Evolutionary conservation across 257 asterid genomes (phyloP), one percentile per base, ranked within the genome.

Genomic region (Datura wrightii): DNA sequence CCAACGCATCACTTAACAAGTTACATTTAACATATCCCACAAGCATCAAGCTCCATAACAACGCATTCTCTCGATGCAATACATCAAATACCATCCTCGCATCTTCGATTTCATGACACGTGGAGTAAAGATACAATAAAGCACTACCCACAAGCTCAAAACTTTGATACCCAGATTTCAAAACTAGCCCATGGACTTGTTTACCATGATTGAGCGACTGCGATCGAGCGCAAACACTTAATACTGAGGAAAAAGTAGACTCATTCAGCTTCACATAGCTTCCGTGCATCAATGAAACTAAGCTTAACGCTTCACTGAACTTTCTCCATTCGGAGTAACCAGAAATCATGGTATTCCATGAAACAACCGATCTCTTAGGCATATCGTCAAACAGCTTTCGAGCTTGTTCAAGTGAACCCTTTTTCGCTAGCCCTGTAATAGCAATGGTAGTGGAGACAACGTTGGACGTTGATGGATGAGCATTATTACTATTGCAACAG

Each of bases 301-400:
- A 85, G 41, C 79, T 60, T 3, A 91, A 50, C 31, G 92, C 90
- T 79, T 90, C 90, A 11, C 53, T 55, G 78, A 83, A 86, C 79
- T 70, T 70, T 6, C 87, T 83, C 90, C 92, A 86, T 81, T 90
- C 89, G 84, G 91, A 89, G 76, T 92, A 94, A 11, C 94, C 97
- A 58, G 93, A 87, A 24, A 96, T 91, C 94, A 92, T 93, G 88
- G 93, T 81, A 74, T 94, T 96, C 97, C 97, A 96, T 3, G 99
- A 92, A 55, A 92, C 94, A 44, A 88, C 90, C 0, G 96, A 88
- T 89, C 99, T 88, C 1, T 89, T 85, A 4, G 79, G 95, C 99
- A 94, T 92, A 90, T 42, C 74, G 89, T 92, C 97, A 90, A 96
- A 94, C 82, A 93, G 18, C 1, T 79, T 85, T 83, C 95, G 96